Conservation (phyloP, 2,329 filamentous ascomycete species). For the Diplodia intermedia region DNA sequence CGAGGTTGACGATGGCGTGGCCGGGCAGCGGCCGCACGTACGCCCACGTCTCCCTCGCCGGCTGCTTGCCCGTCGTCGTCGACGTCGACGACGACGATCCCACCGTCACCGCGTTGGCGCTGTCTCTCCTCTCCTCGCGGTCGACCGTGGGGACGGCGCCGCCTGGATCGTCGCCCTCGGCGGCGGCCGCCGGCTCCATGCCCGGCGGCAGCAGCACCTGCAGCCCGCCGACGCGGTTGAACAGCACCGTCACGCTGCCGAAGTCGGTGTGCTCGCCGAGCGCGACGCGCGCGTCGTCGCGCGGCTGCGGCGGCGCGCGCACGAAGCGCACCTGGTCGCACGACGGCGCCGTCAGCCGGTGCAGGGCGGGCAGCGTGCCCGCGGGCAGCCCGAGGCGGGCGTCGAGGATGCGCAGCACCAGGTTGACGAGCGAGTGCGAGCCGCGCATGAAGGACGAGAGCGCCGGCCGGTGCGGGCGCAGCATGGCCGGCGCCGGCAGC, state of each 20-base stretch:
- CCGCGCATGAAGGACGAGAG: constrained; percentile 54
- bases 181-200: constrained; percentile 44
- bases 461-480: constrained; percentile 47
- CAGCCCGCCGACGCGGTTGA: constrained; percentile 63
- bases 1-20: constrained; percentile 57
- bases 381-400: constrained; percentile 52
- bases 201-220: constrained; percentile 52
- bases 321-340: constrained; percentile 61
- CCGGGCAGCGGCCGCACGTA: constrained; percentile 61
- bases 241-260: constrained; percentile 62
- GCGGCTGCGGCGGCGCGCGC: constrained; percentile 56
- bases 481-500: constrained; percentile 53
- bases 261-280: constrained; percentile 65
- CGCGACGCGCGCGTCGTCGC: constrained; percentile 51
- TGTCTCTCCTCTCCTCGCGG: neutral
- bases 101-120: neutral
- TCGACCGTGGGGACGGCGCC: neutral
- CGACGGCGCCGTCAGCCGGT: constrained; percentile 52
- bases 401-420: constrained; percentile 51
- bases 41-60: constrained; percentile 52
- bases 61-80: constrained; percentile 20
- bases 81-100: neutral
- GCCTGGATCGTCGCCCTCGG: neutral
- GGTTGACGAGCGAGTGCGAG: constrained; percentile 55
- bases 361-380: constrained; percentile 55